Base-by-base conservation (phyloP, 495 filamentous ascomycete species). In the Haplographium delicatum region DNA sequence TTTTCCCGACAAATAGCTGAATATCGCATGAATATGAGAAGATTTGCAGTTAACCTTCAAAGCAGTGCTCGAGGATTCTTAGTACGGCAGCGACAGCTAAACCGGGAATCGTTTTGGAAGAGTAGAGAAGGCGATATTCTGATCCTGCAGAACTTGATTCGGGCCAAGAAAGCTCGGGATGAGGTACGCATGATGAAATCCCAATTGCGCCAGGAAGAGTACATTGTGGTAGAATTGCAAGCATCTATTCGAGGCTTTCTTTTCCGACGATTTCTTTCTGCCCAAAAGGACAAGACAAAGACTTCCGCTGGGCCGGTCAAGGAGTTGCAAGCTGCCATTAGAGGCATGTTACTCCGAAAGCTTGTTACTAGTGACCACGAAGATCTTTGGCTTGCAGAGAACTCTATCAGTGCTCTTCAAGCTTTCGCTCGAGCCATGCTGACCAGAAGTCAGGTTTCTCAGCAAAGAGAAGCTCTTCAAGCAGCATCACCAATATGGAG, bases 11-110 rank as follows among this genome's bases (percentile, higher is more conserved):
- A 95, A 62, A 79, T 95, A 43, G 74, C 82, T 43, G 78, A 80
- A 30, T 94, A 93, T 64, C 76, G 85, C 9, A 72, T 93, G 35
- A 79, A 83, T 46, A 95, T 94, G 85, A 76, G 76, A 25, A 72
- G 63, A 20, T 95, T 93, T 63, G 85, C 89, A 1, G 68, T 84
- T 35, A 70, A 79, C 31, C 74, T 95, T 4, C 91, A 96, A 66
- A 89, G 87, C 50, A 75, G 81, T 6, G 82, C 81, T 2, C 79
- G 91, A 45, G 94, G 89, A 10, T 95, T 86, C 58, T 66, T 96
- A 28, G 74, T 84, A 24, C 82, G 94, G 43, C 77, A 74, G 30
- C 77, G 75, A 34, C 77, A 82, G 60, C 68, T 67, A 44, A 68
- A 72, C 18, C 79, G 81, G 56, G 79, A 85, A 63, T 65, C 78